phyloP scores from a whole-genome alignment of 352 stramenopile species.

The Bremia lactucae region DNA sequence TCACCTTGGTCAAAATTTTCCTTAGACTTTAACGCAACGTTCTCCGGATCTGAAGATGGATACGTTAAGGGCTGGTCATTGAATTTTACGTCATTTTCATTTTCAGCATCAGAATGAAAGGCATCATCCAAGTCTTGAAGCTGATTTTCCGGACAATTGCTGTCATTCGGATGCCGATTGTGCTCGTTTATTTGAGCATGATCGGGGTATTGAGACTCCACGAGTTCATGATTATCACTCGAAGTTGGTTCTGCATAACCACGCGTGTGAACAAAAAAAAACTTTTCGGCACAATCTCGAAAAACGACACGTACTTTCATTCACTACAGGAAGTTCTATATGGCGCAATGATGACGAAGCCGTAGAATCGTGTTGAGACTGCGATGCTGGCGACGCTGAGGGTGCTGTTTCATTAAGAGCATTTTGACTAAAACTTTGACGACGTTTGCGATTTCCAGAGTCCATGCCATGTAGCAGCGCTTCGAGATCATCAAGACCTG shows the following conservation, averaged over 20 bases:
- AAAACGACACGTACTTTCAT: conserved; percentile 22
- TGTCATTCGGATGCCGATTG: conserved; percentile 10
- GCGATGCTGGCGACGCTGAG: conserved; percentile 10
- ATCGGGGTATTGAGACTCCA: conserved; percentile 13
- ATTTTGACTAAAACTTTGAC: conserved; percentile 37
- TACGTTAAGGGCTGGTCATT: conserved; percentile 3
- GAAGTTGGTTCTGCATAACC: conserved; percentile 7
- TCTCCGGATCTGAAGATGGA: conserved; percentile 10
- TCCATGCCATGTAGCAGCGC: conserved; percentile 24
- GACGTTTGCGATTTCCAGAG: conserved; percentile 32
- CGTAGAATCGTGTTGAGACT: conserved; percentile 12
- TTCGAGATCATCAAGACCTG: conserved; percentile 43
- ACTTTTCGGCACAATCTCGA: background rate
- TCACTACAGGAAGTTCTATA: conserved; percentile 15
- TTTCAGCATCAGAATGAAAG: no score
- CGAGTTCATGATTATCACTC: conserved; percentile 4
- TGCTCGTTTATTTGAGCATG: conserved; percentile 5
- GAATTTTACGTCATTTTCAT: conserved; percentile 10
- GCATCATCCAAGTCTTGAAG: conserved; percentile 1
- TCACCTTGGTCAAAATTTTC: conserved; percentile 12
- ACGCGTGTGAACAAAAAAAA: conserved; percentile 4
- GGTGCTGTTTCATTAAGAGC: conserved; percentile 16
- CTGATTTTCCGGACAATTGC: conserved; percentile 20
- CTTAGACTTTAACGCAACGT: conserved; percentile 10
- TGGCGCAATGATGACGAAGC: conserved; percentile 10